A percentile compares a stretch with the other conserved stretches of the same genome.
These are phyloP conservation scores for Globisporangium takayamanum DNA, from an alignment of 352 stramenopile species.

Conservation along the genomic window DNA sequence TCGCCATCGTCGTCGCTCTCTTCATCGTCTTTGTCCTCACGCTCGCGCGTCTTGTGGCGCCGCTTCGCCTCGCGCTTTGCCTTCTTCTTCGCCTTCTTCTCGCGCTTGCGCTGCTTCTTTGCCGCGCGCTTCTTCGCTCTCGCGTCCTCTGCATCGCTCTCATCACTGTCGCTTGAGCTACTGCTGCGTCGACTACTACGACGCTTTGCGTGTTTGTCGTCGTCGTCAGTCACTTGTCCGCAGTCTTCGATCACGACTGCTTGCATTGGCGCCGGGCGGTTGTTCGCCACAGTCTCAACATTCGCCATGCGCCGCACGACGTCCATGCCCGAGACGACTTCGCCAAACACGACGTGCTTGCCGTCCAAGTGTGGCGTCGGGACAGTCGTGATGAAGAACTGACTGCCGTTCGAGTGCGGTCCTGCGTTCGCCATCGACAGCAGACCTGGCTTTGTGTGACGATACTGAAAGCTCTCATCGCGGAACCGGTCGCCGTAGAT, in stretches of 20 bases:
- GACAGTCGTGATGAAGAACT: conserved; percentile 83
- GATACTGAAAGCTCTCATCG: conserved; percentile 94
- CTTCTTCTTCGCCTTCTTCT: conserved; percentile 30
- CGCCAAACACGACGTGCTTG: conserved; percentile 99
- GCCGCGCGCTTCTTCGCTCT: conserved; percentile 17
- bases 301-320: conserved; percentile 89
- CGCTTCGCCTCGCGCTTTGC: conserved; percentile 29
- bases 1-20: not conserved
- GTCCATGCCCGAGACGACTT: conserved; percentile 81
- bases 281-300: conserved; percentile 65
- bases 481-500: conserved; percentile 81
- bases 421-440: conserved; percentile 94
- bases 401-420: conserved; percentile 66
- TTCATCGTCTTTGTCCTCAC: not conserved
- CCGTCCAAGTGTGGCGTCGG: conserved; percentile 94
- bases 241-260: conserved; percentile 94
- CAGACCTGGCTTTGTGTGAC: conserved; percentile 90
- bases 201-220: not conserved
- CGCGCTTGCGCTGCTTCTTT: conserved; percentile 20
- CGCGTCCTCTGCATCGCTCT: conserved; percentile 3
- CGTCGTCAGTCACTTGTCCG: conserved; percentile 51
- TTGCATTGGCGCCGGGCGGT: conserved; percentile 79
- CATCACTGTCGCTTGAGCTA: conserved; percentile 1
- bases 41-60: conserved; percentile 16
- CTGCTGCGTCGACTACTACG: not conserved